phyloP scores from a whole-genome alignment of 495 filamentous ascomycete species.

The Hypoxylon cercidicola region DNA sequence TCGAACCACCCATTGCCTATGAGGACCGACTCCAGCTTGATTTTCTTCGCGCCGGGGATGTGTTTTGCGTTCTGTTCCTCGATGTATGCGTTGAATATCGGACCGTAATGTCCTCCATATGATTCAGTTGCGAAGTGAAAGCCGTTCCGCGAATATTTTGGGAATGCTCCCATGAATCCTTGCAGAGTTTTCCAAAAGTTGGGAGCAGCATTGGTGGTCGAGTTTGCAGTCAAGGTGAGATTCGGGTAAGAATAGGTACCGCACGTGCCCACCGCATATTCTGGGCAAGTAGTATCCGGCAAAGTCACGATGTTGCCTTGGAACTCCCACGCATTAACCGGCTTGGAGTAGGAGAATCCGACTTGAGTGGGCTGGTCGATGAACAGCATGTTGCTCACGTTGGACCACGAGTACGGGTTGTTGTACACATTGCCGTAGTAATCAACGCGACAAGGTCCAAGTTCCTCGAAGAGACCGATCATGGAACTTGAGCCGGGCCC shows the following conservation, averaged over 20 bases:
- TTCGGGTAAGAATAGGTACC: constrained; percentile 66
- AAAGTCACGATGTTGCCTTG: constrained; percentile 47
- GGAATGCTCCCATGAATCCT: constrained; percentile 72
- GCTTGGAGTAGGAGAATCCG: constrained; percentile 68
- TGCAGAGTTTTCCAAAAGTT: constrained; percentile 70
- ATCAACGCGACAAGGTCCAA: constrained; percentile 70
- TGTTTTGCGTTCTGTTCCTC: constrained; percentile 71
- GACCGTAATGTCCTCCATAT: constrained; percentile 76
- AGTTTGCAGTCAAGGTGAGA: constrained; percentile 61
- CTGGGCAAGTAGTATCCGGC: constrained; percentile 62
- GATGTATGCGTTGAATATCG: constrained; percentile 71
- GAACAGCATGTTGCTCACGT: constrained; percentile 67
- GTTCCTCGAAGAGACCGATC: constrained; percentile 71
- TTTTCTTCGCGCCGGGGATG: constrained; percentile 59
- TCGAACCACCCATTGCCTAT: constrained; percentile 63
- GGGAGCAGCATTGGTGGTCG: constrained; percentile 64
- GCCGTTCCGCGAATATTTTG: constrained; percentile 64
- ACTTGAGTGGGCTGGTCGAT: constrained; percentile 70
- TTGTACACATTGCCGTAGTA: constrained; percentile 56
- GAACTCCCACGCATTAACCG: constrained; percentile 60
- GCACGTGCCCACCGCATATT: constrained; percentile 62
- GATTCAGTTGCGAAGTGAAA: constrained; percentile 70
- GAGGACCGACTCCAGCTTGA: constrained; percentile 65
- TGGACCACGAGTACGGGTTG: constrained; percentile 70
- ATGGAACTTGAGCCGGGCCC: constrained; percentile 68